phyloP scores from a whole-genome alignment of 139 green algal species.

The Eudorina sp. region DNA sequence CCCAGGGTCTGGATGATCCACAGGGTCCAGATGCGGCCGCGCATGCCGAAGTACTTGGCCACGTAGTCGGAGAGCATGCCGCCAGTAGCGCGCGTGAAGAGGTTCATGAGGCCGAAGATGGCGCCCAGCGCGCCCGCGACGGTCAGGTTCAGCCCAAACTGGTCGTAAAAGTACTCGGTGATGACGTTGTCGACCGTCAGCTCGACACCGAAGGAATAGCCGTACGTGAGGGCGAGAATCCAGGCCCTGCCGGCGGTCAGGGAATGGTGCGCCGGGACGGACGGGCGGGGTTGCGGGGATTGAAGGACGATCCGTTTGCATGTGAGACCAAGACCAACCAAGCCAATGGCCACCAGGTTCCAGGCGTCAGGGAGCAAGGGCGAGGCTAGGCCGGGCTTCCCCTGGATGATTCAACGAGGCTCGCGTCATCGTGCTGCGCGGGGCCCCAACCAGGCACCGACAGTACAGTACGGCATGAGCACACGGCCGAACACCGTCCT shows the following conservation, averaged over 20 bases:
- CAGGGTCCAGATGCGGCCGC: conserved; percentile 84
- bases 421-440: too few species aligned
- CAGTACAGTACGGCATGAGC: too few species aligned
- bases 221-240: conserved; percentile 80
- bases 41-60: conserved; percentile 76
- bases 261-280: too few species aligned
- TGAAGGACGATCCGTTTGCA: too few species aligned
- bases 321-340: too few species aligned
- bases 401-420: too few species aligned
- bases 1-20: conserved; percentile 80
- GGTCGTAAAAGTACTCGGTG: conserved; percentile 78
- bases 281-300: too few species aligned
- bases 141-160: conserved; percentile 76
- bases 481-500: too few species aligned
- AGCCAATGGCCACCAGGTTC: too few species aligned
- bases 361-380: too few species aligned
- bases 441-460: too few species aligned
- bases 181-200: conserved; percentile 90
- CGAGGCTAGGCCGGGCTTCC: too few species aligned
- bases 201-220: conserved; percentile 89
- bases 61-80: conserved; percentile 75
- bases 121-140: conserved; percentile 53
- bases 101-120: conserved; percentile 93
- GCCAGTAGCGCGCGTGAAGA: conserved; percentile 89
- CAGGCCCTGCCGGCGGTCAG: conserved; percentile 54